Conservation (phyloP, 768 basidiomycete species). For the Mycena polygramma region DNA sequence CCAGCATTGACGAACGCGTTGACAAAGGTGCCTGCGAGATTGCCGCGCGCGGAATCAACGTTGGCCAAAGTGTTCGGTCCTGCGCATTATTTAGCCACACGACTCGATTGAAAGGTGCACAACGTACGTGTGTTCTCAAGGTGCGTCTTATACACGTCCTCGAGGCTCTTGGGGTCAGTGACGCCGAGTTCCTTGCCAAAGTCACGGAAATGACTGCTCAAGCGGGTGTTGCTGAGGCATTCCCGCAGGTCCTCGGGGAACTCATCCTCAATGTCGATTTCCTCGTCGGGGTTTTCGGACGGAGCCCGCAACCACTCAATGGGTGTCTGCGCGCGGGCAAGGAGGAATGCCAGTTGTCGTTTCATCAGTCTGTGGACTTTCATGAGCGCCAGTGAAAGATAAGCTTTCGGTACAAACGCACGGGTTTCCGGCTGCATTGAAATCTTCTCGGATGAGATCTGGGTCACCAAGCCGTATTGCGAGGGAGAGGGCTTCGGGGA, state of each 20-base stretch:
- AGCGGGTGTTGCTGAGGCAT: constrained; percentile 86
- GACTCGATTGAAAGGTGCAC: not conserved
- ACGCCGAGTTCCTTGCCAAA: constrained; percentile 97
- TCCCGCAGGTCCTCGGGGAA: constrained; percentile 86
- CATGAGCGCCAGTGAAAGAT: not conserved
- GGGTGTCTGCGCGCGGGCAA: constrained; percentile 93
- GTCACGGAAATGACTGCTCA: constrained; percentile 87
- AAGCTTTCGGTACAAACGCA: constrained; percentile 52
- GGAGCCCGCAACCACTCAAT: constrained; percentile 87
- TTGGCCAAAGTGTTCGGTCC: constrained; percentile 78
- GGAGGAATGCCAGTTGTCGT: constrained; percentile 93
- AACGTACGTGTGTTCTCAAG: constrained; percentile 86
- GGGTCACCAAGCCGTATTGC: constrained; percentile 88
- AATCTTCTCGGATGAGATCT: constrained; percentile 87
- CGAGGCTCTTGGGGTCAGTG: constrained; percentile 88
- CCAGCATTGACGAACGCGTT: constrained; percentile 99
- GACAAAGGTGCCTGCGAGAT: constrained; percentile 96
- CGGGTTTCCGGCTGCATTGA: constrained; percentile 91
- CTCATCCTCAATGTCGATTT: constrained; percentile 71
- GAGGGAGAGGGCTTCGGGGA: constrained; percentile 91
- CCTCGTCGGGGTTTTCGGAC: constrained; percentile 62
- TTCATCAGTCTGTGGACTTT: constrained; percentile 78
- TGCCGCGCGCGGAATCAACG: constrained; percentile 94
- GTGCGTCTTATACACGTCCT: constrained; percentile 98
- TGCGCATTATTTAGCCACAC: too few species aligned